These are phyloP conservation scores for Hemileccinum rubropunctum DNA, from an alignment of 768 basidiomycete genomes.

Conservation along the genomic window DNA sequence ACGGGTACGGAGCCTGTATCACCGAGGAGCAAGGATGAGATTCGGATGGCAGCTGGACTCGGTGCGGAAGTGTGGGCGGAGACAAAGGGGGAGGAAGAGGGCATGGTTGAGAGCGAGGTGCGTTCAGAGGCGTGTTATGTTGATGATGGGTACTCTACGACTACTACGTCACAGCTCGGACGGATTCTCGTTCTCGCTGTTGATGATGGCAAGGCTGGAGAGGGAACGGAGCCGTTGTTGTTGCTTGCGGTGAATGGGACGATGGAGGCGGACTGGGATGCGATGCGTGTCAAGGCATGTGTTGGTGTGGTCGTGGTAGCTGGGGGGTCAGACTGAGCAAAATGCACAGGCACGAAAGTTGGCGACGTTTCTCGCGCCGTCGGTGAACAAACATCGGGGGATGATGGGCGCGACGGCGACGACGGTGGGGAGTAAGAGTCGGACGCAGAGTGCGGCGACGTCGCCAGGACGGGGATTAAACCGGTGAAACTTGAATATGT, in stretches of 20 bases:
- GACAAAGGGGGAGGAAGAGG: slow-evolving; percentile 49
- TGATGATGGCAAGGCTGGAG: slow-evolving; percentile 34
- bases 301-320: not conserved
- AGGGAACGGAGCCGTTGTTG: slow-evolving; percentile 50
- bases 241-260: slow-evolving; percentile 68
- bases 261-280: slow-evolving; percentile 61
- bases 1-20: not conserved
- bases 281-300: slow-evolving; percentile 59
- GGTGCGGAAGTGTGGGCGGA: slow-evolving; percentile 79
- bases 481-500: not conserved
- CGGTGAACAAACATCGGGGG: slow-evolving; percentile 37
- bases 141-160: slow-evolving; percentile 1
- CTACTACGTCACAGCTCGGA: slow-evolving; percentile 49
- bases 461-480: slow-evolving; percentile 25
- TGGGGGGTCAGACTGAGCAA: not conserved
- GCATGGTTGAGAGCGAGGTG: slow-evolving; percentile 81
- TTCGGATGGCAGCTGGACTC: slow-evolving; percentile 69
- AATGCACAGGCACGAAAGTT: slow-evolving; percentile 30
- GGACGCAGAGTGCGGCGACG: slow-evolving; percentile 28
- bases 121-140: slow-evolving; percentile 11
- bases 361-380: slow-evolving; percentile 31
- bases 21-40: slow-evolving; percentile 62
- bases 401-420: slow-evolving; percentile 16
- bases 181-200: slow-evolving; percentile 68
- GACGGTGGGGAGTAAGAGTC: slow-evolving; percentile 20